Conservation (phyloP, 148 eudicot species). For the Spergularia marina region DNA sequence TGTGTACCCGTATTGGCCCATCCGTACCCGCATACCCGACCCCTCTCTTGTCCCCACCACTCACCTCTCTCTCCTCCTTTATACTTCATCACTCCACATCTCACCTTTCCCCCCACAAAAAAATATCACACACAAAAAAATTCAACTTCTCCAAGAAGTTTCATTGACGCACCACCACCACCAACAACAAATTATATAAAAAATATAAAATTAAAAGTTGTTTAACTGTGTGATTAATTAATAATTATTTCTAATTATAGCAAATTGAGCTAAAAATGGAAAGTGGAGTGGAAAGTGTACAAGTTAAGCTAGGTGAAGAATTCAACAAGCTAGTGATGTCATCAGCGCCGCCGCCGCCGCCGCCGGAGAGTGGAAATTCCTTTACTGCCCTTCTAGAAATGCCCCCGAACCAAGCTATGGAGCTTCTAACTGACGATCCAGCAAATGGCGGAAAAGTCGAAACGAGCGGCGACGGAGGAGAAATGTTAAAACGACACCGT, state of each 20-base stretch:
- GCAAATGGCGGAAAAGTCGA: not conserved
- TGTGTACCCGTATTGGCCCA: conserved; percentile 25
- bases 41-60: not conserved
- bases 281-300: conserved; percentile 4
- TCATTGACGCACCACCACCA: too few species aligned
- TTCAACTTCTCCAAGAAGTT: not conserved
- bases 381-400: conserved; percentile 86
- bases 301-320: conserved; percentile 39
- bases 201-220: not conserved
- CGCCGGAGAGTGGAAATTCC: conserved; percentile 47
- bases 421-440: conserved; percentile 45
- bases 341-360: conserved; percentile 42
- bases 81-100: conserved; percentile 13
- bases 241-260: not conserved
- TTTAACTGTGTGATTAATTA: not conserved
- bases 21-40: conserved; percentile 33
- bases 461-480: not conserved
- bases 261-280: not conserved
- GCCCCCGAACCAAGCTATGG: conserved; percentile 67
- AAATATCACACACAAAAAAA: not conserved
- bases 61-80: not conserved
- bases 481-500: conserved; percentile 26
- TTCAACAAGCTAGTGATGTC: conserved; percentile 38
- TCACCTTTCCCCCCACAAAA: conserved; percentile 23
- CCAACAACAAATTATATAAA: not conserved